Percentiles rank a stretch among this genome's conserved stretches.
phyloP scores from a whole-genome alignment of 225 moss, liverwort and hornwort species.

The Marchantia polymorpha region DNA sequence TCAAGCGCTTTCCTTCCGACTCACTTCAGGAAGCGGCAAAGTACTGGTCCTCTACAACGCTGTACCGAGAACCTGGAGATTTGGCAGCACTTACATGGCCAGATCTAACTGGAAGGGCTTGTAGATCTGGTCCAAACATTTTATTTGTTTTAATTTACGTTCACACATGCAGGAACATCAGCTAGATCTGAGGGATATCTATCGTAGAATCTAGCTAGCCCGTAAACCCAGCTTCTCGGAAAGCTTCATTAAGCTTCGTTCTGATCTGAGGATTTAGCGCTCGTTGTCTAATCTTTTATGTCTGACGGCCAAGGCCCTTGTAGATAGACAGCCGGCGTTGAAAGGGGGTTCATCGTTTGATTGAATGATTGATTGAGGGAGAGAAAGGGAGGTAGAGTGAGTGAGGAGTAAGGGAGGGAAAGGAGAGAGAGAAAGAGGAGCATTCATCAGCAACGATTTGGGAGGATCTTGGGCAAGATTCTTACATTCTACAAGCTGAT shows the following conservation, averaged over 20 bases:
- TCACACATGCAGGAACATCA: not conserved
- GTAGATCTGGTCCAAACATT: not conserved
- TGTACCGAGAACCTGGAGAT: constrained; percentile 8
- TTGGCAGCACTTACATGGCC: constrained; percentile 10
- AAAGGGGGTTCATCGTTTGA: not conserved
- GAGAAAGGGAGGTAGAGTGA: not conserved
- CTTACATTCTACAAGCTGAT: not conserved
- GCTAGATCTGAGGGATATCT: not conserved
- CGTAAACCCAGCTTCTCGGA: not conserved
- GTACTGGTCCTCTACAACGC: constrained; percentile 16
- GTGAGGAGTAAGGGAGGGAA: not conserved
- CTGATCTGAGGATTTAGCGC: not conserved
- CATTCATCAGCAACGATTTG: not conserved
- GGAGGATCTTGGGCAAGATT: not conserved
- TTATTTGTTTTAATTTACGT: not conserved
- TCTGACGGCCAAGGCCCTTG: not conserved
- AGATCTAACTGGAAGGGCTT: constrained; percentile 7
- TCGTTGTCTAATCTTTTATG: not conserved
- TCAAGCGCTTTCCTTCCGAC: constrained; percentile 15
- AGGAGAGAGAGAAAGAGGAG: not conserved
- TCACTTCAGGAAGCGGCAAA: constrained; percentile 16
- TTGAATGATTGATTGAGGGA: not conserved
- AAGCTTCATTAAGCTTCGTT: not conserved
- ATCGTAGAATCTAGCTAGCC: not conserved
- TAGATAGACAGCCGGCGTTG: not conserved